phyloP scores from a whole-genome alignment of 1,139 yeast species.

The Kluyveromyces sp. region DNA sequence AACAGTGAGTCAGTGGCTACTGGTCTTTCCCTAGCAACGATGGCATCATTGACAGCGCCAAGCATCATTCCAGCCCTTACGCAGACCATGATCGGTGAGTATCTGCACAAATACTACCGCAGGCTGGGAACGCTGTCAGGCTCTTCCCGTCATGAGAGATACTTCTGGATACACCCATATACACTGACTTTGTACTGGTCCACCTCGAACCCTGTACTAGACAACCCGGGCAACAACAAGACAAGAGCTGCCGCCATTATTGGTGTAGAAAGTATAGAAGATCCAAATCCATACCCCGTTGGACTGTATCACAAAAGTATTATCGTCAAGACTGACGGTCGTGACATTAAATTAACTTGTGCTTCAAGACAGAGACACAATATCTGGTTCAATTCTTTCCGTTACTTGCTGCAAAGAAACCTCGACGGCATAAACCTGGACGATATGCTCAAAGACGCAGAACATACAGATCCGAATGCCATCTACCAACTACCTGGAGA shows the following conservation, averaged over 20 bases:
- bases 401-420: constrained; percentile 65
- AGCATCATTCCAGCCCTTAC: constrained; percentile 83
- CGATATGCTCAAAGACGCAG: constrained; percentile 19
- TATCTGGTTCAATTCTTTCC: constrained; percentile 82
- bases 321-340: constrained; percentile 62
- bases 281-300: constrained; percentile 82
- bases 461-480: constrained; percentile 22
- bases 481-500: constrained; percentile 23
- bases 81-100: constrained; percentile 91
- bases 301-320: constrained; percentile 85
- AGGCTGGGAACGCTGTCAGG: constrained; percentile 68
- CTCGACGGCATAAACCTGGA: constrained; percentile 54
- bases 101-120: constrained; percentile 77
- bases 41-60: constrained; percentile 63
- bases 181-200: constrained; percentile 90
- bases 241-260: constrained; percentile 79
- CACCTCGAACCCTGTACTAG: constrained; percentile 67
- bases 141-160: constrained; percentile 83
- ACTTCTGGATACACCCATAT: constrained; percentile 96
- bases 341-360: constrained; percentile 74
- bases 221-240: constrained; percentile 52
- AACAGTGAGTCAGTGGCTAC: constrained; percentile 13
- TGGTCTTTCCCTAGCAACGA: constrained; percentile 55
- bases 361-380: constrained; percentile 84
- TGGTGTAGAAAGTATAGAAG: constrained; percentile 72